A percentile compares a stretch with the other conserved stretches of the same genome.
These are phyloP conservation scores for Hypholoma fasciculare DNA, from an alignment of 768 basidiomycete species.

Conservation along the genomic window DNA sequence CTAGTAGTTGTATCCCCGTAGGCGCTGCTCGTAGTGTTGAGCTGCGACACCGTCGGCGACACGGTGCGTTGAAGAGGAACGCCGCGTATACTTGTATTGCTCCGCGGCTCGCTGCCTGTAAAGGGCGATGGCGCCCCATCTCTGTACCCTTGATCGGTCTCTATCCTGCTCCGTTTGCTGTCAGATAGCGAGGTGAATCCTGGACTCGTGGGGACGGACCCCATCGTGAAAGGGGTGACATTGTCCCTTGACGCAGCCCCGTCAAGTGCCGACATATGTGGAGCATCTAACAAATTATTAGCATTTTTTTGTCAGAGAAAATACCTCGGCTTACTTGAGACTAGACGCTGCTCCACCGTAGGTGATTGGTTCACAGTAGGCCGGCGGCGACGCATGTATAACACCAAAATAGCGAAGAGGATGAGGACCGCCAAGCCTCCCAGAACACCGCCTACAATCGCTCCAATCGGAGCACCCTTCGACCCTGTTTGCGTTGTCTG, in stretches of 20 bases:
- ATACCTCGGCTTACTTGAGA: not conserved
- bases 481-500: not conserved
- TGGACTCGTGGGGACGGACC: not conserved
- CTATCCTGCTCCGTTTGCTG: not conserved
- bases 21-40: not conserved
- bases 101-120: too few relatives aligned
- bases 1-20: too few relatives aligned
- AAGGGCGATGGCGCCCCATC: too few relatives aligned
- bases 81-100: too few relatives aligned
- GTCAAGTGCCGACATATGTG: too few relatives aligned
- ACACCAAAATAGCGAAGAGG: not conserved
- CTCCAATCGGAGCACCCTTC: slow-evolving; percentile 1
- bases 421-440: not conserved
- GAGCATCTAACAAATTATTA: too few relatives aligned
- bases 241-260: not conserved
- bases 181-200: not conserved
- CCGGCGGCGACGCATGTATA: not conserved
- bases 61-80: too few relatives aligned
- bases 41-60: too few relatives aligned
- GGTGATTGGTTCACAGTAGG: not conserved
- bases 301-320: too few relatives aligned
- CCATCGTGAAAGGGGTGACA: not conserved
- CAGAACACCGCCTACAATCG: slow-evolving; percentile 8
- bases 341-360: not conserved
- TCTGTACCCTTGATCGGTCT: not conserved